phyloP scores from a whole-genome alignment of 2,329 filamentous ascomycete genomes.

The Coccinonectria pachysandricola region DNA sequence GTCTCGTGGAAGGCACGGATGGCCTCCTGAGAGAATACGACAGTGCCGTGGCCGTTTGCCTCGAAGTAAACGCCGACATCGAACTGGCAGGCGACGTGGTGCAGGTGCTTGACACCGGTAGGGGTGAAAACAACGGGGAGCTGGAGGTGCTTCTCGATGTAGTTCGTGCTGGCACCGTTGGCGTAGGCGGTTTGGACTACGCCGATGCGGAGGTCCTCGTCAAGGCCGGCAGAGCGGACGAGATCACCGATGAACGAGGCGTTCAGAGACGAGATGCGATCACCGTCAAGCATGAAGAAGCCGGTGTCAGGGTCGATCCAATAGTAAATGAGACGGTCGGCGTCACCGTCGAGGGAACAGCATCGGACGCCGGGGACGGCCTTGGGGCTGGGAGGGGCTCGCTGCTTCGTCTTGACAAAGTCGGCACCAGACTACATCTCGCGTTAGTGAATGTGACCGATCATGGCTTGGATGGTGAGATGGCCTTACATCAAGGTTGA shows the following conservation, averaged over 20 bases:
- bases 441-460: too few species aligned
- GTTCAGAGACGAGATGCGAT: slow-evolving; percentile 89
- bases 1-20: slow-evolving; percentile 67
- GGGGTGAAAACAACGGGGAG: slow-evolving; percentile 88
- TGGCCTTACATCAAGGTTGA: slow-evolving; percentile 73
- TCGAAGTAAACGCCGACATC: slow-evolving; percentile 98
- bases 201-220: slow-evolving; percentile 75
- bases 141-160: slow-evolving; percentile 77
- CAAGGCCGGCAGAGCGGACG: slow-evolving; percentile 66
- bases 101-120: slow-evolving; percentile 94
- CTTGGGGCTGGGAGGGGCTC: slow-evolving; percentile 74
- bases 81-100: slow-evolving; percentile 91
- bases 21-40: slow-evolving; percentile 83
- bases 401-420: slow-evolving; percentile 94
- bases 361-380: slow-evolving; percentile 66
- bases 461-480: too few species aligned
- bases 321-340: slow-evolving; percentile 93
- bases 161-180: slow-evolving; percentile 88
- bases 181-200: slow-evolving; percentile 97
- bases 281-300: slow-evolving; percentile 90
- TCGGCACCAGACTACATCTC: slow-evolving; percentile 81
- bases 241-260: slow-evolving; percentile 91
- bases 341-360: slow-evolving; percentile 90
- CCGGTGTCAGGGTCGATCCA: slow-evolving; percentile 71
- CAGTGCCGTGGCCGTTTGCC: slow-evolving; percentile 94